A percentile compares a stretch with the other conserved stretches of the same genome.
Evolutionary conservation across 495 filamentous ascomycete species (phyloP).

Genomic region (Daldinia loculata): DNA sequence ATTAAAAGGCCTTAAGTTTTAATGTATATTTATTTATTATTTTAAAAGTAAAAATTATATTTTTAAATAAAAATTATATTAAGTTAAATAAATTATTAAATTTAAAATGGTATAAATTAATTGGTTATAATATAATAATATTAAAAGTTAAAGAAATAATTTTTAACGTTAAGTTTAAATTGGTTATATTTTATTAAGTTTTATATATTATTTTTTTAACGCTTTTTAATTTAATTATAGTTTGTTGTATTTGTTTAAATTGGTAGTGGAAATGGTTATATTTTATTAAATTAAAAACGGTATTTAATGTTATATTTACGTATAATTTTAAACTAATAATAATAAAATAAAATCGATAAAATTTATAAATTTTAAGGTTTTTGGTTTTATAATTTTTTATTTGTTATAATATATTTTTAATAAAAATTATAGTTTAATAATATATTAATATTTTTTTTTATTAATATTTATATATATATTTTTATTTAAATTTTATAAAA

Average conservation of each 20-base stretch:
- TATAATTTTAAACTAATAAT: not conserved
- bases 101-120: not conserved
- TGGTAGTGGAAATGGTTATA: not conserved
- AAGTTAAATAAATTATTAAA: not conserved
- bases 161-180: not conserved
- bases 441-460: not conserved
- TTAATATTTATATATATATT: not conserved
- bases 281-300: not conserved
- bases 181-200: not conserved
- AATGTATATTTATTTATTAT: not conserved
- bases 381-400: not conserved
- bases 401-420: not conserved
- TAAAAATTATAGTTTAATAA: not conserved
- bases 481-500: not conserved
- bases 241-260: constrained; percentile 1
- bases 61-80: not conserved
- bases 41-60: constrained; percentile 1
- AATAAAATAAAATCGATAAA: not conserved
- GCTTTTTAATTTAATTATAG: not conserved
- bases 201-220: not conserved
- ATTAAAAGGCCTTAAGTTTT: not conserved
- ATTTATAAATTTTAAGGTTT: not conserved
- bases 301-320: not conserved
- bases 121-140: not conserved
- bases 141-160: not conserved